These are phyloP conservation scores for Euphorbia pulcherrima DNA, from an alignment of 345 rosid genomes.

Conservation along the genomic window DNA sequence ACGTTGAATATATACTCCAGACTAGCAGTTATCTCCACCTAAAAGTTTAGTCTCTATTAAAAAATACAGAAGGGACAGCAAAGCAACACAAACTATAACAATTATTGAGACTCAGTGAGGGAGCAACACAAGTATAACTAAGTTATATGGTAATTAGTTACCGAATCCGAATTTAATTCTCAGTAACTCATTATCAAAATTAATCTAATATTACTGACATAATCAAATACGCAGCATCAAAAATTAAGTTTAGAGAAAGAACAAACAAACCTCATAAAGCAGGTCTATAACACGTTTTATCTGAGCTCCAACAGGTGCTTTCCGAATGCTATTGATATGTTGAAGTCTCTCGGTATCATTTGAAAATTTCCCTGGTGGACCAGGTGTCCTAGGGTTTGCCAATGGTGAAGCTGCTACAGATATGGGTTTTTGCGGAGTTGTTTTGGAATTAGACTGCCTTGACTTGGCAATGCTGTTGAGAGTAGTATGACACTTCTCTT, in stretches of 20 bases:
- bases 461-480: slow-evolving; percentile 51
- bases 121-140: not conserved
- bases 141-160: not conserved
- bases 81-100: not conserved
- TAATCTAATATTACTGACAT: not conserved
- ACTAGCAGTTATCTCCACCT: not conserved
- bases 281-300: slow-evolving; percentile 84
- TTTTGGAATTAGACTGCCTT: slow-evolving; percentile 32
- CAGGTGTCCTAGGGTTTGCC: slow-evolving; percentile 36
- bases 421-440: slow-evolving; percentile 21
- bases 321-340: slow-evolving; percentile 52
- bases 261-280: slow-evolving; percentile 40
- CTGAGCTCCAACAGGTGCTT: slow-evolving; percentile 79
- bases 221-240: not conserved
- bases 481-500: slow-evolving; percentile 64
- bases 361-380: slow-evolving; percentile 59
- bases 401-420: slow-evolving; percentile 30
- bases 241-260: not conserved
- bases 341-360: slow-evolving; percentile 73
- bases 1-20: not conserved
- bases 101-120: not conserved
- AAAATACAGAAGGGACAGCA: not conserved
- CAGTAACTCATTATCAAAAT: not conserved
- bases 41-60: not conserved
- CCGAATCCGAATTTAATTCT: not conserved